Conservation (phyloP, 805 yeast genomes). For the Wickerhamomyces bovis region DNA sequence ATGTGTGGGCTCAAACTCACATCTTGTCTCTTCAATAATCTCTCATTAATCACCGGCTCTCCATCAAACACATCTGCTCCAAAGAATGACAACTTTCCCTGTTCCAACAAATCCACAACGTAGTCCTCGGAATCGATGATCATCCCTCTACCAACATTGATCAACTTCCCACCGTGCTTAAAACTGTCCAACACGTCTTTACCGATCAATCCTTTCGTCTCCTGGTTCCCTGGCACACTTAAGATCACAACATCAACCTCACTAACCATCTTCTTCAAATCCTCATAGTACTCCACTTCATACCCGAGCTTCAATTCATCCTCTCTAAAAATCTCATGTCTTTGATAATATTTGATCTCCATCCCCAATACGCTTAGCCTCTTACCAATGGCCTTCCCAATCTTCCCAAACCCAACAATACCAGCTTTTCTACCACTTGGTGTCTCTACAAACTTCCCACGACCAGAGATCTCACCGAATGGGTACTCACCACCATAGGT, state of each 20-base stretch:
- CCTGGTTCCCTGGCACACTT: conserved; percentile 51
- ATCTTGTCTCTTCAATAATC: conserved; percentile 29
- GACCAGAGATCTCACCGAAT: conserved; percentile 36
- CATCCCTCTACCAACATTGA: conserved; percentile 57
- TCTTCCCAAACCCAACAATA: conserved; percentile 56
- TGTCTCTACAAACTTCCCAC: conserved; percentile 12
- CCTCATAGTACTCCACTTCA: conserved; percentile 31
- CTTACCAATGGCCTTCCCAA: conserved; percentile 49
- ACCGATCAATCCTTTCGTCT: conserved; percentile 45
- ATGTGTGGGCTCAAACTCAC: conserved; percentile 56
- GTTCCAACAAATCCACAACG: conserved; percentile 30
- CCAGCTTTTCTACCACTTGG: conserved; percentile 49
- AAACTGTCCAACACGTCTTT: conserved; percentile 32
- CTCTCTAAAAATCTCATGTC: conserved; percentile 31
- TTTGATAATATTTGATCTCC: conserved; percentile 51
- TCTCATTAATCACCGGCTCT: conserved; percentile 40
- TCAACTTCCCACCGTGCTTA: conserved; percentile 37
- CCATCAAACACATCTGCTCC: conserved; percentile 56
- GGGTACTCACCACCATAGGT: conserved; percentile 24
- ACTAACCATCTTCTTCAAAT: conserved; percentile 29
- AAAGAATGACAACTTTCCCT: conserved; percentile 45
- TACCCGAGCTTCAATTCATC: conserved; percentile 27
- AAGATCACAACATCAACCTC: conserved; percentile 47
- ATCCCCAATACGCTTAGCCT: conserved; percentile 49
- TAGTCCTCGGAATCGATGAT: conserved; percentile 45